phyloP scores from a whole-genome alignment of 2,329 filamentous ascomycete genomes.

The Atkinsonella hypoxylon region DNA sequence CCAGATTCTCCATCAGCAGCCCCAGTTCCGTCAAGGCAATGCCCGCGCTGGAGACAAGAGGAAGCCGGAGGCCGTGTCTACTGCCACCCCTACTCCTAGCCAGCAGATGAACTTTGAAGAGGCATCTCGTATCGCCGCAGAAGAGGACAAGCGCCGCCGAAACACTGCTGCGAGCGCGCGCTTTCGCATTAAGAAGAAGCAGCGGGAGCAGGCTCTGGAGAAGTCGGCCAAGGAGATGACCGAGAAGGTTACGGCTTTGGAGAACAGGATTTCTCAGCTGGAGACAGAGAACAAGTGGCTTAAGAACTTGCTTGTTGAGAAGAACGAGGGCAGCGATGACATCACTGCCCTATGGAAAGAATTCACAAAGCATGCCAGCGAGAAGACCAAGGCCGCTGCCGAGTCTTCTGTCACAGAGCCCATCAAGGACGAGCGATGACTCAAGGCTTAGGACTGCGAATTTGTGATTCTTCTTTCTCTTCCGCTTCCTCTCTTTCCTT shows the following conservation, averaged over 20 bases:
- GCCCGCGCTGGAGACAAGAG: constrained; percentile 30
- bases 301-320: constrained; percentile 69
- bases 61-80: constrained; percentile 29
- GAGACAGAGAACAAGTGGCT: constrained; percentile 77
- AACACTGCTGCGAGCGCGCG: constrained; percentile 83
- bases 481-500: not conserved
- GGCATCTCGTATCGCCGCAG: constrained; percentile 58
- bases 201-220: constrained; percentile 77
- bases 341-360: constrained; percentile 40
- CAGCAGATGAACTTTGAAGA: constrained; percentile 53
- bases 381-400: constrained; percentile 18
- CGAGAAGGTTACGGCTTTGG: constrained; percentile 63
- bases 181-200: constrained; percentile 94
- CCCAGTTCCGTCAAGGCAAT: constrained; percentile 19
- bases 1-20: constrained; percentile 24
- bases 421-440: constrained; percentile 14
- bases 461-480: not conserved
- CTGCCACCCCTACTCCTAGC: constrained; percentile 15
- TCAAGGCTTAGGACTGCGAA: not conserved
- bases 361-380: constrained; percentile 27
- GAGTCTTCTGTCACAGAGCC: constrained; percentile 12
- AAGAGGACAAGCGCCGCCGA: constrained; percentile 80
- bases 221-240: constrained; percentile 71
- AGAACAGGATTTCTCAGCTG: constrained; percentile 63
- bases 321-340: constrained; percentile 54